A percentile compares a stretch with the other conserved stretches of the same genome.
Conservation (phyloP, 2,329 filamentous ascomycete species). For the Thielaviopsis euricoi region DNA sequence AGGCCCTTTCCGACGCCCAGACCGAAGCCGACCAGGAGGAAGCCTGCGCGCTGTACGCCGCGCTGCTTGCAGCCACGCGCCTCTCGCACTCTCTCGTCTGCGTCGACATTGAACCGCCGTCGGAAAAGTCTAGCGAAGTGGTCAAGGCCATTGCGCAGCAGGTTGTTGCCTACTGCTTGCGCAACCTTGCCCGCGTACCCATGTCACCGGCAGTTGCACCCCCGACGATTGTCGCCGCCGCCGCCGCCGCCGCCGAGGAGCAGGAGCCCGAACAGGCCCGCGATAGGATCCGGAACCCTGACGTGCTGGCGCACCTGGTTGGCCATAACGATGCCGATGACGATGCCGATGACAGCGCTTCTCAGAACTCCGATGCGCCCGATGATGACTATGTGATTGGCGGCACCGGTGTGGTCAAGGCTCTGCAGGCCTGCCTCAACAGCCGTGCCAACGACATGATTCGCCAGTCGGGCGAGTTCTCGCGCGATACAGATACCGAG, state of each 20-base stretch:
- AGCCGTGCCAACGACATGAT: constrained; percentile 43
- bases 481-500: background rate
- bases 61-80: constrained; percentile 71
- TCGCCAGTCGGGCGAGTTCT: constrained; percentile 32
- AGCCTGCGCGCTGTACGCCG: constrained; percentile 84
- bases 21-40: constrained; percentile 77
- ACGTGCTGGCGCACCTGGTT: constrained; percentile 75
- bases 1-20: constrained; percentile 53
- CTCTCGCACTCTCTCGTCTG: constrained; percentile 73
- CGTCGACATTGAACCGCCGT: constrained; percentile 81
- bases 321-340: constrained; percentile 45
- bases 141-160: constrained; percentile 86
- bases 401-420: constrained; percentile 88
- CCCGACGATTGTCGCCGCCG: constrained; percentile 20
- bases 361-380: constrained; percentile 36
- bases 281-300: constrained; percentile 35
- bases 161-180: constrained; percentile 83
- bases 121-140: constrained; percentile 66
- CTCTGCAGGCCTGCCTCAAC: constrained; percentile 78
- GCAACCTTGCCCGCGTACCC: constrained; percentile 71
- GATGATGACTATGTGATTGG: constrained; percentile 94
- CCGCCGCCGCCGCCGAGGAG: constrained; percentile 18
- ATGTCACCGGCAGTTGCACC: constrained; percentile 37
- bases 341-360: constrained; percentile 43
- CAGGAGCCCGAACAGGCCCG: background rate